Percentiles rank a stretch among this genome's conserved stretches.
Evolutionary conservation across 768 basidiomycete species (phyloP).

Genomic region (Pleurotus sapidus): DNA sequence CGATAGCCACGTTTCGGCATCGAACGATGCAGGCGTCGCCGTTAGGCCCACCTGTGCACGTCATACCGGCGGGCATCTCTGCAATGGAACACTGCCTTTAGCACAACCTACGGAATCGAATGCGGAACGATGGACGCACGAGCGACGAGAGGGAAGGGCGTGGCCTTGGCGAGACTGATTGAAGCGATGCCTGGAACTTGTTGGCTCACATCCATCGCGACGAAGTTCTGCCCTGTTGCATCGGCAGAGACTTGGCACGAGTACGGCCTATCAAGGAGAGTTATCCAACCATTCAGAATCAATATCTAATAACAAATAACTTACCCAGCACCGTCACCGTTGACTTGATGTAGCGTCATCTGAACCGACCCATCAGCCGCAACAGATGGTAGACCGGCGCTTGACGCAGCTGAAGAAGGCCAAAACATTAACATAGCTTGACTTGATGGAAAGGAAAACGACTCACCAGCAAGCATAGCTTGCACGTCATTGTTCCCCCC

Average conservation of each 20-base stretch:
- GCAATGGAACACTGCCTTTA: slow-evolving; percentile 4
- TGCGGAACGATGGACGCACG: slow-evolving; percentile 3
- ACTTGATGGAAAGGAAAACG: background rate
- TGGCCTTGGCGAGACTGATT: background rate
- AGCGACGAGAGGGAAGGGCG: slow-evolving; percentile 3
- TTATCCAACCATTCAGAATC: background rate
- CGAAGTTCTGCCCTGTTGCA: slow-evolving; percentile 20
- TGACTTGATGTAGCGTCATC: slow-evolving; percentile 24
- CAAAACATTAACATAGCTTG: background rate
- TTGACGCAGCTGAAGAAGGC: slow-evolving; percentile 13
- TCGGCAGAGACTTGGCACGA: slow-evolving; percentile 1
- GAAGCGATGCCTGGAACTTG: slow-evolving; percentile 16
- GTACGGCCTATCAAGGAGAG: background rate
- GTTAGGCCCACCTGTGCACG: slow-evolving; percentile 29
- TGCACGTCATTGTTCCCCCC: slow-evolving; percentile 1
- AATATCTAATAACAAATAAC: slow-evolving; percentile 1
- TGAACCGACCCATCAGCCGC: slow-evolving; percentile 18
- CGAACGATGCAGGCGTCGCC: slow-evolving; percentile 30
- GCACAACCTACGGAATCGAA: slow-evolving; percentile 14
- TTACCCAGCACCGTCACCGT: slow-evolving; percentile 27
- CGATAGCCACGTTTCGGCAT: slow-evolving; percentile 28
- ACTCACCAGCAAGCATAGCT: background rate
- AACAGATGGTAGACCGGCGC: slow-evolving; percentile 19
- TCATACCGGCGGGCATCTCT: slow-evolving; percentile 28
- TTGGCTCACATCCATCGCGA: slow-evolving; percentile 13